These are phyloP conservation scores for Parastagonospora avenae DNA, from an alignment of 2,329 filamentous ascomycete genomes.

Conservation along the genomic window DNA sequence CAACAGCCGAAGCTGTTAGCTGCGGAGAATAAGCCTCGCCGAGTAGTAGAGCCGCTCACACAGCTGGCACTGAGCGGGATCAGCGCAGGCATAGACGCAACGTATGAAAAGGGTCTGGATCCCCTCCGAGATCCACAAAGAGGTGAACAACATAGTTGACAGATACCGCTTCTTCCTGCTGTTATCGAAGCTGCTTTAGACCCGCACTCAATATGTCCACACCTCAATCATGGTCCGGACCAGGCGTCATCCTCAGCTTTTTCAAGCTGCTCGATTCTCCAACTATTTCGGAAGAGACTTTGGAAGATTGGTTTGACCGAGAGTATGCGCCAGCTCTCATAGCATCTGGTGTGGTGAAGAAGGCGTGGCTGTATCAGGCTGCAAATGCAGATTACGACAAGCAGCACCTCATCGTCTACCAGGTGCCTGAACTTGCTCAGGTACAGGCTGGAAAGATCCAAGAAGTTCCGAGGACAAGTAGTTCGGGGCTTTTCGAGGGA, in stretches of 20 bases:
- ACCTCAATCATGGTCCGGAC: constrained; percentile 17
- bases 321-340: constrained; percentile 29
- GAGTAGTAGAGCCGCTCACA: too few relatives aligned
- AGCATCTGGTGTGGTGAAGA: constrained; percentile 17
- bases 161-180: too few relatives aligned
- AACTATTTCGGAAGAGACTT: constrained; percentile 19
- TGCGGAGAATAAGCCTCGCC: too few relatives aligned
- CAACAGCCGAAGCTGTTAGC: too few relatives aligned
- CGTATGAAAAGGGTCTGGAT: too few relatives aligned
- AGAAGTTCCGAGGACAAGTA: constrained; percentile 21
- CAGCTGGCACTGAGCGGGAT: too few relatives aligned
- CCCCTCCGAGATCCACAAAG: too few relatives aligned
- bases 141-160: too few relatives aligned
- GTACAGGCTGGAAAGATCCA: constrained; percentile 21
- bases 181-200: neutral
- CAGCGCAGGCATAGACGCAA: too few relatives aligned
- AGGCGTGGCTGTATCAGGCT: constrained; percentile 28
- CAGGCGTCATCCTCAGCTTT: constrained; percentile 28
- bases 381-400: constrained; percentile 23
- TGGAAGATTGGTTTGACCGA: constrained; percentile 31
- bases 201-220: constrained; percentile 1
- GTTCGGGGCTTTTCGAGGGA: constrained; percentile 18
- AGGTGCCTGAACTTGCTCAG: constrained; percentile 24
- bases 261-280: constrained; percentile 19
- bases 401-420: constrained; percentile 30